Base-by-base conservation (phyloP, 805 yeast species). In the Cyberlindnera subsufficiens region DNA sequence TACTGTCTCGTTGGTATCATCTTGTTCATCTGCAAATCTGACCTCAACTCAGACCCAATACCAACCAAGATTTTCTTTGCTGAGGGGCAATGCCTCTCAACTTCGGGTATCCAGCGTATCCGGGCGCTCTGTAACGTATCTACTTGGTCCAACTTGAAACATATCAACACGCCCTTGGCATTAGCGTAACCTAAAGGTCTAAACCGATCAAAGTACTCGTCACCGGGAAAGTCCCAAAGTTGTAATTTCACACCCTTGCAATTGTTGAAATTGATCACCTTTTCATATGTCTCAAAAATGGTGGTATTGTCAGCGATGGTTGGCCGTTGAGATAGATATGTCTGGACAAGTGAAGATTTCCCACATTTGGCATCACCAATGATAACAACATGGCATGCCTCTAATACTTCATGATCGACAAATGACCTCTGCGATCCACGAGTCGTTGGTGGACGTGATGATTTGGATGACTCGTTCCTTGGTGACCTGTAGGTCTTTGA, bases 151-250 rank as follows among this genome's bases (percentile, higher is more conserved):
- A 60, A 54, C n/a, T 61, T 51, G 58, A 69, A 68, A 49, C 73
- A 68, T 32, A 67, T 60, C 48, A 68, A 49, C 31, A 67, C 59
- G 34, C 60, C 65, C 38, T 61, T 58, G 25, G 69, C 65, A 57
- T 62, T 64, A 10, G 66, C 69, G 57, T 69, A 69, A 6, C 62
- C 64, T 54, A 66, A 61, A 4, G 74, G 74, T 50, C 73, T 55
- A 43, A 69, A 58, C 38, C 73, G 57, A 52, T 69, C 73, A 60
- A 56, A 64, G 37, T 49, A 55, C 19, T 63, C 63, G 43, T 58
- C 58, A 11, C 70, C 70, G 5, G 69, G 69, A 37, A 69, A 60
- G 56, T 69, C 73, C 71, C 72, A 68, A n/a, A 68, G 61, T 32
- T 48, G 51, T 36, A 58, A 48, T 30, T 60, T 63, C 43, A 66